phyloP scores from a whole-genome alignment of 148 eudicot genomes.

The Tetragonia tetragonoides region DNA sequence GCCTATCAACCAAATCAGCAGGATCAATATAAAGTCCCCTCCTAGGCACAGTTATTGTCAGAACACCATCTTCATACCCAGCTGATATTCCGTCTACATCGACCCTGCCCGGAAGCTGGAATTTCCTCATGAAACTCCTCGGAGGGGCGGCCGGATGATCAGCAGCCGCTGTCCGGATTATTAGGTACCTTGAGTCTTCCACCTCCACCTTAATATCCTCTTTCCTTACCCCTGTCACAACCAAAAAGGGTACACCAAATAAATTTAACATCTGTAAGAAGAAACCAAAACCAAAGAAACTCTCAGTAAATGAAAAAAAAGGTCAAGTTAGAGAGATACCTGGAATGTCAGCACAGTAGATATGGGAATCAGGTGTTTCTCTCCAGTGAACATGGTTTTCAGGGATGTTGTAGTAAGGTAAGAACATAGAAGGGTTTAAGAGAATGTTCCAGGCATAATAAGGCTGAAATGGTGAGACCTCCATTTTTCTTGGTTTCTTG shows the following conservation, averaged over 20 bases:
- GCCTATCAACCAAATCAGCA: slow-evolving; percentile 33
- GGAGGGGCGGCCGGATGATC: slow-evolving; percentile 24
- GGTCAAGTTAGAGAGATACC: slow-evolving; percentile 30
- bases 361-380: slow-evolving; percentile 70
- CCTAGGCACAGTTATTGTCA: slow-evolving; percentile 68
- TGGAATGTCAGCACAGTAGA: slow-evolving; percentile 65
- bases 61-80: slow-evolving; percentile 62
- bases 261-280: background rate
- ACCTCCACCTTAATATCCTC: slow-evolving; percentile 70
- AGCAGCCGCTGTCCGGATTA: slow-evolving; percentile 49
- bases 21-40: slow-evolving; percentile 56
- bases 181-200: slow-evolving; percentile 67
- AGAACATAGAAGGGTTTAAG: slow-evolving; percentile 34
- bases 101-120: slow-evolving; percentile 53
- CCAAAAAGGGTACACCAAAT: background rate
- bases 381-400: slow-evolving; percentile 71
- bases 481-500: slow-evolving; percentile 38
- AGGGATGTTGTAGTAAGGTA: slow-evolving; percentile 44
- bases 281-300: too few relatives aligned
- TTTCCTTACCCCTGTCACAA: slow-evolving; percentile 54
- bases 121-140: slow-evolving; percentile 57
- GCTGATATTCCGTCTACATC: slow-evolving; percentile 66
- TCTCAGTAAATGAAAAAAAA: background rate
- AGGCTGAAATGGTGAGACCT: slow-evolving; percentile 40
- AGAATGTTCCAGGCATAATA: slow-evolving; percentile 38